Percentiles rank a stretch among this genome's conserved stretches.
These are phyloP conservation scores for Aegilops sharonensis DNA, from an alignment of 176 grass and related monocot species.

Conservation along the genomic window DNA sequence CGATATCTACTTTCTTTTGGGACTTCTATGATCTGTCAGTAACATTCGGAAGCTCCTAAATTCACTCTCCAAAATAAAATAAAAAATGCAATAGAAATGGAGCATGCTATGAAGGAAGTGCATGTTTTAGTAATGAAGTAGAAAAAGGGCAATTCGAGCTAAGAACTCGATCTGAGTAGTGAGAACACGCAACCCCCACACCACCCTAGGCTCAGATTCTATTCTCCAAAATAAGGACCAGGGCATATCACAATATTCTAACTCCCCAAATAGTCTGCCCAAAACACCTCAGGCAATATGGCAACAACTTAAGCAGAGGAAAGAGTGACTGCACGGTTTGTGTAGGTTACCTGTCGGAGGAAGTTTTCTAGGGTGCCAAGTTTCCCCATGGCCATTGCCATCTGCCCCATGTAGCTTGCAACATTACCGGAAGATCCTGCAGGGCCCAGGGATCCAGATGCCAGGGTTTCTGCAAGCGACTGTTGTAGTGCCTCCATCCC, in stretches of 20 bases:
- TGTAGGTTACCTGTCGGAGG: slow-evolving; percentile 67
- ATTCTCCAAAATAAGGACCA: neutral
- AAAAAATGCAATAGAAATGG: neutral
- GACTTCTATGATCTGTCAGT: neutral
- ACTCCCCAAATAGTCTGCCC: neutral
- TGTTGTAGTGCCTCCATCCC: slow-evolving; percentile 94
- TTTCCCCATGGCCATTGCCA: slow-evolving; percentile 98
- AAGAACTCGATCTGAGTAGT: neutral
- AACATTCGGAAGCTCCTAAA: neutral
- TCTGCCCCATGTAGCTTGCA: slow-evolving; percentile 93
- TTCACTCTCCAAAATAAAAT: neutral
- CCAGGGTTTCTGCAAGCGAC: slow-evolving; percentile 78
- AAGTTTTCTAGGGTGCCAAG: slow-evolving; percentile 89
- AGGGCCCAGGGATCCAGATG: slow-evolving; percentile 65
- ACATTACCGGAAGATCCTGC: slow-evolving; percentile 66
- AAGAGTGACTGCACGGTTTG: slow-evolving; percentile 24
- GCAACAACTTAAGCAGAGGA: slow-evolving; percentile 9
- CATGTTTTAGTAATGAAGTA: neutral
- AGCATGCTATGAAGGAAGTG: neutral
- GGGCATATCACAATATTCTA: neutral
- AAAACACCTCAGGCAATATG: neutral
- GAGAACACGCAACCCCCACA: neutral
- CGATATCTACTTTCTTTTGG: neutral
- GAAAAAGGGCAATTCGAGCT: neutral
- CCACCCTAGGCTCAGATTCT: neutral